Base-by-base conservation (phyloP, 768 basidiomycete species). In the Boletus sp. region DNA sequence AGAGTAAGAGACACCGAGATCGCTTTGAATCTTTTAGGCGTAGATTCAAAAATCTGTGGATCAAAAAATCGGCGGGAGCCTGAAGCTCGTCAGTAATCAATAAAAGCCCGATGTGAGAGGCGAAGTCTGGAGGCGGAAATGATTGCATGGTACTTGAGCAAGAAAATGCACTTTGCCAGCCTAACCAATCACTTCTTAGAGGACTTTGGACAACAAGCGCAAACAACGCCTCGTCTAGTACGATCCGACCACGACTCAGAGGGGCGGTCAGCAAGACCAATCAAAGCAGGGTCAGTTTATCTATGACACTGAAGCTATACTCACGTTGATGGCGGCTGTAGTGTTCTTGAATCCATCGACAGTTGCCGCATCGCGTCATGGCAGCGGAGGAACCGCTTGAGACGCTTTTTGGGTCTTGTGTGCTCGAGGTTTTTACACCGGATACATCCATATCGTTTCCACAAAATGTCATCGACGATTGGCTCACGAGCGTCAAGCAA, bases 61-160 rank as follows among this genome's bases (percentile, higher is more conserved):
- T 75, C 10, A 91, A 62, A 62, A 92, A 92, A 57, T 90, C 88
- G 11, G 84, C 87, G 2, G 90, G 85, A 0, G 90, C 81, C 0
- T 78, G 73, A 0, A 92, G 75, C 49, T 89, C 80, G 63, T 92
- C 90, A 7, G 89, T 87, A 7, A 92, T 76, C 0, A 92, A 73
- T 11, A 89, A 63, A 15, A 85, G 63, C 9, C 84, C 78, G 30
- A 76, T 76, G 35, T 81, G 75, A 14, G 81, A 75, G 8, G 75
- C 70, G 14, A 88, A 75, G 18, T 82, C 74, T 24, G 78, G 77
- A 1, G 84, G 82, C 32, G 83, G 77, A 62, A 85, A 79, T 73
- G 67, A 59, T 79, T 83, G 69, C 69, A 71, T 70, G 45, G 24
- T 41, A 20, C 42, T 18, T 9, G 40, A 11, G 55, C 57, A 44